These are phyloP conservation scores for Fusarium sororula DNA, from an alignment of 2,329 filamentous ascomycete species.

Conservation along the genomic window DNA sequence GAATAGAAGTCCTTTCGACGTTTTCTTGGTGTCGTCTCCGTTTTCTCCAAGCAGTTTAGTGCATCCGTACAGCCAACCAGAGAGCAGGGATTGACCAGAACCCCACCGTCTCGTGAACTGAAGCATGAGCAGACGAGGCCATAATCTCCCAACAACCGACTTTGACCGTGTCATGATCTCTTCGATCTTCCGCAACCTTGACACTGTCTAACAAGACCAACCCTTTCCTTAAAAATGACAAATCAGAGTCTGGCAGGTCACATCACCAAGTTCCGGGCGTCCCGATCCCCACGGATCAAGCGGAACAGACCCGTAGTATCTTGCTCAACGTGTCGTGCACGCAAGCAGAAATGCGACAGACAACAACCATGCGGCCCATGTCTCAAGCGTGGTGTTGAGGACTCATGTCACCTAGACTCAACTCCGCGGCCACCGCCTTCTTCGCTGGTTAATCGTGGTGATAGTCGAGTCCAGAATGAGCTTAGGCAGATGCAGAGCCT, in stretches of 20 bases:
- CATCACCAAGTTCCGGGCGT: background rate
- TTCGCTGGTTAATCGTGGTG: background rate
- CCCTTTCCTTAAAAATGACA: rapidly evolving
- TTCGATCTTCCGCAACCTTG: rapidly evolving
- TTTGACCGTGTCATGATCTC: background rate
- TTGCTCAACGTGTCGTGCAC: slow-evolving; percentile 3
- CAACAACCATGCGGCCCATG: slow-evolving; percentile 13
- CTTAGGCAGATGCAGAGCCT: slow-evolving; percentile 15
- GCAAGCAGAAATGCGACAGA: slow-evolving; percentile 20
- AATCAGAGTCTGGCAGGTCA: background rate
- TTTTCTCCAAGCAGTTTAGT: background rate
- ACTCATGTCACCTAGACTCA: background rate
- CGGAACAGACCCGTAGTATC: slow-evolving; percentile 1
- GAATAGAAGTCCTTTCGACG: background rate
- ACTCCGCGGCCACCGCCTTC: rapidly evolving
- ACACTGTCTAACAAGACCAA: rapidly evolving
- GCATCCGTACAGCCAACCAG: rapidly evolving
- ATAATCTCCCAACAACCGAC: too few species aligned
- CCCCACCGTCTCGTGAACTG: background rate
- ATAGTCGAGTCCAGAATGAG: background rate
- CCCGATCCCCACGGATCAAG: background rate
- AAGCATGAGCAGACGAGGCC: background rate
- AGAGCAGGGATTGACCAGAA: too few species aligned
- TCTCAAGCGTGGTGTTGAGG: background rate
- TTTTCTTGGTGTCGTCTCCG: background rate